Conservation (phyloP, 108 stramenopile genomes). For the Fragilaria crotonensis region DNA sequence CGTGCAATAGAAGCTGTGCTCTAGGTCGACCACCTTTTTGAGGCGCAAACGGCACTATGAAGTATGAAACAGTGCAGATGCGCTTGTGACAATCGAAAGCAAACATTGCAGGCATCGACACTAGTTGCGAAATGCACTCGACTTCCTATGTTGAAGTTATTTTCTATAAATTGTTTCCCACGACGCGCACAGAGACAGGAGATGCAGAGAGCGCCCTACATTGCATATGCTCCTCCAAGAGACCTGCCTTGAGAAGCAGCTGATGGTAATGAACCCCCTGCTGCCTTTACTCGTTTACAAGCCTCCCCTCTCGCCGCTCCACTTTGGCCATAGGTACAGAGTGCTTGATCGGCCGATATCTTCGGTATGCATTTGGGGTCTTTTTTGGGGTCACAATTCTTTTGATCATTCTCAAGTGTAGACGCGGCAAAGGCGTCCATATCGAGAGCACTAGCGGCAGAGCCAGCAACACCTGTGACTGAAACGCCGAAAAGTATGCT, state of each 20-base stretch:
- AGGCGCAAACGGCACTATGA: no score
- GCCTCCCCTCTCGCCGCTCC: slow-evolving; percentile 50
- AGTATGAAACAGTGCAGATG: no score
- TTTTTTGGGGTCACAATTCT: slow-evolving; percentile 64
- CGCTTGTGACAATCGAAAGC: no score
- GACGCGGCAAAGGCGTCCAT: slow-evolving; percentile 54
- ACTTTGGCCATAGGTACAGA: slow-evolving; percentile 61
- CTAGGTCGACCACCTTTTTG: no score
- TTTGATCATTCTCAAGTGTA: slow-evolving; percentile 31
- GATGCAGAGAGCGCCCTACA: slow-evolving; percentile 28
- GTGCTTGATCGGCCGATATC: slow-evolving; percentile 46
- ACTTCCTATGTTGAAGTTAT: no score
- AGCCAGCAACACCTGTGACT: no score
- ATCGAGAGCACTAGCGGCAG: slow-evolving; percentile 37
- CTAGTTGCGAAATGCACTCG: no score
- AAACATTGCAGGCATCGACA: no score
- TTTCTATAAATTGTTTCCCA: no score
- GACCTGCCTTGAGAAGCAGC: slow-evolving; percentile 33
- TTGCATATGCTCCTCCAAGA: slow-evolving; percentile 71
- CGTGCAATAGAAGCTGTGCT: no score
- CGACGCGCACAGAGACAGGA: no score
- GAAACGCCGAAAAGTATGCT: no score
- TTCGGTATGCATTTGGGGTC: slow-evolving; percentile 62
- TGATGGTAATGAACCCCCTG: slow-evolving; percentile 29
- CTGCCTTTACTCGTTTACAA: slow-evolving; percentile 44